Conservation (phyloP, 805 yeast genomes). For the Candida takata region DNA sequence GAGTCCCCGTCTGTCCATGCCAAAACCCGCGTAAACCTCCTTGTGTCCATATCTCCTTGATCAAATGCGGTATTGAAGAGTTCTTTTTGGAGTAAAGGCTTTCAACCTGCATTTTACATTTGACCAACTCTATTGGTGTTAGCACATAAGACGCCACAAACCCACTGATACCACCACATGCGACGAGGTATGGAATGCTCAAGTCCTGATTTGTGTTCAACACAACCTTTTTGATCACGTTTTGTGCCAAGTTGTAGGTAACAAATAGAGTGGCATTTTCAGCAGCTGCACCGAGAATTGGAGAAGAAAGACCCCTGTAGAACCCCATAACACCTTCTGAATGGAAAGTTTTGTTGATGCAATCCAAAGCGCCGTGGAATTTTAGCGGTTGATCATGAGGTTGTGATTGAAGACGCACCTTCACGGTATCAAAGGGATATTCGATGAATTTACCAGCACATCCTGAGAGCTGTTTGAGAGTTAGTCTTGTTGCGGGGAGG, state of each 20-base stretch:
- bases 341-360: constrained; percentile 52
- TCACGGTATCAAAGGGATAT: constrained; percentile 89
- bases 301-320: constrained; percentile 75
- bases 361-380: constrained; percentile 55
- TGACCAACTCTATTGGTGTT: constrained; percentile 88
- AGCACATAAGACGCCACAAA: constrained; percentile 72
- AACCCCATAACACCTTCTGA: constrained; percentile 77
- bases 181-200: constrained; percentile 38
- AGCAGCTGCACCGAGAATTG: constrained; percentile 82
- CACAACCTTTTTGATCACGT: constrained; percentile 25
- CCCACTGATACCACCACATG: constrained; percentile 80
- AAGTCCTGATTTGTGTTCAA: constrained; percentile 18
- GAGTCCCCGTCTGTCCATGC: constrained; percentile 81
- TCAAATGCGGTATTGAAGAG: constrained; percentile 31
- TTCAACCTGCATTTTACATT: constrained; percentile 80
- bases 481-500: neutral
- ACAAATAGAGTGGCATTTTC: constrained; percentile 80
- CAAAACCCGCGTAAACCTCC: constrained; percentile 72
- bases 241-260: constrained; percentile 46
- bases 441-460: constrained; percentile 79
- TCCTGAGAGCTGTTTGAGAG: constrained; percentile 44
- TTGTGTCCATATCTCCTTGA: constrained; percentile 34
- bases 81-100: constrained; percentile 24
- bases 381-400: constrained; percentile 42
- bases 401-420: constrained; percentile 80